These are phyloP conservation scores for Tuctoria greenei DNA, from an alignment of 176 grass and related monocot species.

Conservation along the genomic window DNA sequence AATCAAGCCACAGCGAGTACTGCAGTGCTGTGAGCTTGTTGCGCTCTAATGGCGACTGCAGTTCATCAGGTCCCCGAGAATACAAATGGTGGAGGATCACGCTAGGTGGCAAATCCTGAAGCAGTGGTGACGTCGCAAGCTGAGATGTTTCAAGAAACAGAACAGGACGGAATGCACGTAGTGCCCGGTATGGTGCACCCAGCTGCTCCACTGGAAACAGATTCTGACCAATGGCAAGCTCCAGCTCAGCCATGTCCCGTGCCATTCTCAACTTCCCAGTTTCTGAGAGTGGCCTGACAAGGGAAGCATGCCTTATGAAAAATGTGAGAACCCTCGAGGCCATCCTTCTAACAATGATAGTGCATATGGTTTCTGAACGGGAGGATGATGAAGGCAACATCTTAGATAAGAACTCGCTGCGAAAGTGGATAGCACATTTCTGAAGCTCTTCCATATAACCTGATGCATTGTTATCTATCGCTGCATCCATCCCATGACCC, in stretches of 20 bases:
- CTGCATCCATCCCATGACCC: slow-evolving; percentile 50
- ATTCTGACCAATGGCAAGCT: slow-evolving; percentile 88
- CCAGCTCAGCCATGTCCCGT: slow-evolving; percentile 96
- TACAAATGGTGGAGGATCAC: slow-evolving; percentile 95
- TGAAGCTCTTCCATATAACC: slow-evolving; percentile 98
- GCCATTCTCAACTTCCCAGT: slow-evolving; percentile 92
- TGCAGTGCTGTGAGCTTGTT: slow-evolving; percentile 74
- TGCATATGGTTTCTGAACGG: slow-evolving; percentile 88
- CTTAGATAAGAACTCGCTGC: slow-evolving; percentile 87
- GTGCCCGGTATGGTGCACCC: slow-evolving; percentile 76
- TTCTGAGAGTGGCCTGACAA: slow-evolving; percentile 95
- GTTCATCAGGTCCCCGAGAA: slow-evolving; percentile 78
- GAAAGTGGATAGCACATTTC: slow-evolving; percentile 80
- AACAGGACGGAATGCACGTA: slow-evolving; percentile 83
- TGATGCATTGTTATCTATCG: slow-evolving; percentile 76
- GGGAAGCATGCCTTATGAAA: slow-evolving; percentile 95
- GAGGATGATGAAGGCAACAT: slow-evolving; percentile 81
- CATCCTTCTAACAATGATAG: slow-evolving; percentile 86
- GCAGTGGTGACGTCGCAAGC: slow-evolving; percentile 65
- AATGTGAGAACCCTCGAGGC: slow-evolving; percentile 89
- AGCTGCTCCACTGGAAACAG: slow-evolving; percentile 98
- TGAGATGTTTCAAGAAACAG: slow-evolving; percentile 92
- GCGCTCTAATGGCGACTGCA: slow-evolving; percentile 87
- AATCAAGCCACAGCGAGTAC: slow-evolving; percentile 94
- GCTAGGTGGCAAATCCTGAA: slow-evolving; percentile 71